phyloP scores from a whole-genome alignment of 176 grass and related monocot genomes.

The Thinopyrum elongatum region DNA sequence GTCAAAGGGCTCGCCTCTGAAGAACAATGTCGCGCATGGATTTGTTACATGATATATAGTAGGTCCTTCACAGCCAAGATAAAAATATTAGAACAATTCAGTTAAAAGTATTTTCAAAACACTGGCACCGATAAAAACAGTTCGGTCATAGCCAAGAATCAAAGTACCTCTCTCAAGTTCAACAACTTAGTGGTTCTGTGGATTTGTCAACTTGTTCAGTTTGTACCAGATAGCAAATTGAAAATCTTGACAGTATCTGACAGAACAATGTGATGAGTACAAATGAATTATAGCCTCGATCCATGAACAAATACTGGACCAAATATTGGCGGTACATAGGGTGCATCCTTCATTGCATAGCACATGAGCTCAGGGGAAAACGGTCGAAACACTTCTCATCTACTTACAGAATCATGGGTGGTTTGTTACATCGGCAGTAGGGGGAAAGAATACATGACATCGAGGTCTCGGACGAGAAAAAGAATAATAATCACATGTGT shows the following conservation, averaged over 20 bases:
- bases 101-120: no score
- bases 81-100: no score
- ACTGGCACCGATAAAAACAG: no score
- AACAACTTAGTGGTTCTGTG: not conserved
- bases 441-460: slow-evolving; percentile 13
- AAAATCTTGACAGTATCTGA: not conserved
- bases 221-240: not conserved
- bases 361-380: slow-evolving; percentile 22
- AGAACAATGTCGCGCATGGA: no score
- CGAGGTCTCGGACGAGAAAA: slow-evolving; percentile 19
- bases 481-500: slow-evolving; percentile 33
- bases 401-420: slow-evolving; percentile 22
- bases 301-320: slow-evolving; percentile 34
- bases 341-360: slow-evolving; percentile 17
- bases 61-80: no score
- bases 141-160: no score
- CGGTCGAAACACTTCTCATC: slow-evolving; percentile 20
- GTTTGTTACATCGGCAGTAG: slow-evolving; percentile 9
- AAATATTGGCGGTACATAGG: slow-evolving; percentile 1
- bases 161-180: not conserved
- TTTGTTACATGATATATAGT: no score
- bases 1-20: no score
- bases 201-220: not conserved
- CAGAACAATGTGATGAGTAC: not conserved
- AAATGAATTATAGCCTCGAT: slow-evolving; percentile 43